Evolutionary conservation across 129 eudicot species (phyloP).

Genomic region (Centrapalus pauciflorus): DNA sequence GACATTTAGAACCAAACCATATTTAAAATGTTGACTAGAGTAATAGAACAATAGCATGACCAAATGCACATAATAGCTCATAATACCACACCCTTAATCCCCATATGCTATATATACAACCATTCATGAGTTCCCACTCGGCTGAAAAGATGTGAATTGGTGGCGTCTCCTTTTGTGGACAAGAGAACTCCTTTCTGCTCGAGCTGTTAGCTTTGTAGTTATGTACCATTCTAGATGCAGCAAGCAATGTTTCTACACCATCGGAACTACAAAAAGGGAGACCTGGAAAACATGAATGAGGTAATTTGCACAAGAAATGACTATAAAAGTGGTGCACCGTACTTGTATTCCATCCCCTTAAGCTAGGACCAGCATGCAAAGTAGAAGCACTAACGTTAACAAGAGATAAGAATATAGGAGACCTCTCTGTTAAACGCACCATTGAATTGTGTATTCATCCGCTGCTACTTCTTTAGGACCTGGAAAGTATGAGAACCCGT

Average conservation of each 20-base stretch:
- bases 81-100: background rate
- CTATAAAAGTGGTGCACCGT: too few species aligned
- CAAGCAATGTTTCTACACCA: background rate
- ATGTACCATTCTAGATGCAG: constrained; percentile 12
- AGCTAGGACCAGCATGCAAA: background rate
- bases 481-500: background rate
- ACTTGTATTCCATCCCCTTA: background rate
- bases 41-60: too few species aligned
- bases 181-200: background rate
- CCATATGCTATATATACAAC: background rate
- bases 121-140: background rate
- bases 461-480: background rate
- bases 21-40: too few species aligned
- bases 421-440: constrained; percentile 15
- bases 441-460: constrained; percentile 13
- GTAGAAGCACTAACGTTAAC: background rate
- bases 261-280: background rate
- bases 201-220: background rate
- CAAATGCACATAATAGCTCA: background rate
- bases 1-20: too few species aligned
- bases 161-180: background rate
- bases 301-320: background rate
- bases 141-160: background rate
- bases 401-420: background rate
- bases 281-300: background rate